A percentile compares a stretch with the other conserved stretches of the same genome.
These are phyloP conservation scores for Leccinum barrowsii DNA, from an alignment of 768 basidiomycete species.

Conservation along the genomic window DNA sequence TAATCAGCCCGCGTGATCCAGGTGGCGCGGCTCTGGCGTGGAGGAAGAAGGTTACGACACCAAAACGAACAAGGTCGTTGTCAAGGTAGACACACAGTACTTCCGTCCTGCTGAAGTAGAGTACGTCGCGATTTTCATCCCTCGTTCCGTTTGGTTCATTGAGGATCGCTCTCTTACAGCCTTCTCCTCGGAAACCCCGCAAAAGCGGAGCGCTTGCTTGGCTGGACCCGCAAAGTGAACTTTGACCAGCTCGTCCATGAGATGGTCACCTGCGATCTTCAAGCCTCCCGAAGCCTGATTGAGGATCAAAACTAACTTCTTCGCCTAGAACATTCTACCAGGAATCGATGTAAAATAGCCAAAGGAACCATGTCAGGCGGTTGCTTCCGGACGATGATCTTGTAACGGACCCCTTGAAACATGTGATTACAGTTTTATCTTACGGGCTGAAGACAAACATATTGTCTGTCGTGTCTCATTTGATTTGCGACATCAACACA, in stretches of 20 bases:
- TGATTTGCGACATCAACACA: background rate
- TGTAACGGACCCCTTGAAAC: conserved; percentile 3
- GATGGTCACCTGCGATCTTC: conserved; percentile 85
- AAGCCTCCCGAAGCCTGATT: conserved; percentile 66
- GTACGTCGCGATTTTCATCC: conserved; percentile 42
- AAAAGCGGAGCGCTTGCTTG: conserved; percentile 84
- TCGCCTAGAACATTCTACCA: background rate
- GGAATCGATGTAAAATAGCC: background rate
- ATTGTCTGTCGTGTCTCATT: background rate
- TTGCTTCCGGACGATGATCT: background rate
- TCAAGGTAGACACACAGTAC: conserved; percentile 84
- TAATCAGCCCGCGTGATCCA: conserved; percentile 26
- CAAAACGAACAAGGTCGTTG: conserved; percentile 66
- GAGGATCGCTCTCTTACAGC: conserved; percentile 34
- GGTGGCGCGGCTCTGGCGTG: conserved; percentile 77
- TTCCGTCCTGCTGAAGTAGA: conserved; percentile 97
- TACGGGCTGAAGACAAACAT: background rate
- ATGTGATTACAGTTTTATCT: conserved; percentile 1
- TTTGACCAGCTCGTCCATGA: conserved; percentile 86
- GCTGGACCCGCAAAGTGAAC: conserved; percentile 85
- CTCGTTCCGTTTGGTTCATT: background rate
- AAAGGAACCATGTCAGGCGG: background rate
- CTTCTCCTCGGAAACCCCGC: conserved; percentile 83
- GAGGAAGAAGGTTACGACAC: conserved; percentile 74
- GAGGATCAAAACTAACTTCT: conserved; percentile 78